phyloP scores from a whole-genome alignment of 805 yeast genomes.

The Candida montana region DNA sequence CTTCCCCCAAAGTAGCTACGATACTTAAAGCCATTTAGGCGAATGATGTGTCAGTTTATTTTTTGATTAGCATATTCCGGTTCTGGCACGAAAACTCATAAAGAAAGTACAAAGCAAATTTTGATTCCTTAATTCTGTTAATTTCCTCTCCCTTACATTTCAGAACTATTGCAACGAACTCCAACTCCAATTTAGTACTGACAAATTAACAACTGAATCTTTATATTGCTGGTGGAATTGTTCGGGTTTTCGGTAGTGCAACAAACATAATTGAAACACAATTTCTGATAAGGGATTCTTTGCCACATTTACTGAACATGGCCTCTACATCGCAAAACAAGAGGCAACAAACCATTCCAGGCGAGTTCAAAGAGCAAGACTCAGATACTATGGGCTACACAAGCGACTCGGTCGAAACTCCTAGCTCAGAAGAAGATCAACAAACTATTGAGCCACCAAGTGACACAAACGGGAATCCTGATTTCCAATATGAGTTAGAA shows the following conservation, averaged over 20 bases:
- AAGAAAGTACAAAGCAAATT: background rate
- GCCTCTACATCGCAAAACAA: background rate
- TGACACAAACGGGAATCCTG: slow-evolving; percentile 7
- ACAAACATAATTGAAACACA: background rate
- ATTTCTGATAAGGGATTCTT: slow-evolving; percentile 1
- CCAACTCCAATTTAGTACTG: too few species aligned
- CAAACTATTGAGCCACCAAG: background rate
- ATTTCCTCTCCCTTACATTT: too few species aligned
- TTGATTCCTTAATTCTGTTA: background rate
- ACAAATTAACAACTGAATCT: too few species aligned
- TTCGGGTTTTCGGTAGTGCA: background rate
- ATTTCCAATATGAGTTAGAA: slow-evolving; percentile 18
- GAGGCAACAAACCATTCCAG: too few species aligned
- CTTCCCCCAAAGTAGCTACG: too few species aligned
- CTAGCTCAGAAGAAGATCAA: slow-evolving; percentile 2
- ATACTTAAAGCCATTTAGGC: too few species aligned
- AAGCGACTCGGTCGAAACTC: background rate
- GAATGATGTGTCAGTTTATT: too few species aligned
- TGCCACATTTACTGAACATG: background rate
- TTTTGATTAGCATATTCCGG: background rate
- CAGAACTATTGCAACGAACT: too few species aligned
- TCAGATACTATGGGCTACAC: background rate
- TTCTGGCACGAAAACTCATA: background rate
- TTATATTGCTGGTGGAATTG: too few species aligned
- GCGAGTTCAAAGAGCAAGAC: background rate